Evolutionary conservation across 495 filamentous ascomycete genomes (phyloP), one percentile per base, ranked within the genome.

Genomic region (Pyrenula aspistea): DNA sequence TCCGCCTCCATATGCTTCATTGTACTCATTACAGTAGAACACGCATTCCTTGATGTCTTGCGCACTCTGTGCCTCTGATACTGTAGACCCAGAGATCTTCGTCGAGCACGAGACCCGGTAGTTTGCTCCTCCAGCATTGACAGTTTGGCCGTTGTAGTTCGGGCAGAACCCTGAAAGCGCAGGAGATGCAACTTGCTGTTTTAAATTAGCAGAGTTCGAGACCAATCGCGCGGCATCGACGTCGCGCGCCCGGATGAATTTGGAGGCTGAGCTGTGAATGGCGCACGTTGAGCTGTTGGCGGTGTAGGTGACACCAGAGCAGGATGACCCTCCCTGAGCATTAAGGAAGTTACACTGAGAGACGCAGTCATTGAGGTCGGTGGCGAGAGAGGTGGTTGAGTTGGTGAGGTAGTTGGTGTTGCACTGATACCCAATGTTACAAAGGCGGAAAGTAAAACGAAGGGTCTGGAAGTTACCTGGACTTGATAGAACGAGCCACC

Each of bases 401-500:
- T 42, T 42, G 31, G 31, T 15, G 4, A 8, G 31, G 31, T 42
- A 42, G 31, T 42, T 42, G 4, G 31, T 15, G 31, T 42, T 42
- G 31, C 31, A 42, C 31, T 42, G n/a, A n/a, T n/a, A n/a, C n/a
- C n/a, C n/a, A n/a, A n/a, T n/a, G n/a, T n/a, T n/a, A n/a, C n/a
- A n/a, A n/a, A n/a, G n/a, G n/a, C n/a, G n/a, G n/a, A n/a, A n/a
- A n/a, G n/a, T n/a, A n/a, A n/a, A n/a, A n/a, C n/a, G n/a, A n/a
- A n/a, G n/a, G n/a, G n/a, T n/a, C n/a, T n/a, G n/a, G n/a, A n/a
- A n/a, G n/a, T 8, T 42, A 42, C 31, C 20, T 52, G 19, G 50
- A 52, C 50, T 52, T 52, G 50, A 52, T 52, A 52, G 22, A 52
- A 52, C 8, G n/a, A 21, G 19, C 50, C 50, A 10, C 50, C 50